Evolutionary conservation across 108 stramenopile species (phyloP), one percentile per base, ranked within the genome.

Genomic region (Pseudonitzschia pungens): DNA sequence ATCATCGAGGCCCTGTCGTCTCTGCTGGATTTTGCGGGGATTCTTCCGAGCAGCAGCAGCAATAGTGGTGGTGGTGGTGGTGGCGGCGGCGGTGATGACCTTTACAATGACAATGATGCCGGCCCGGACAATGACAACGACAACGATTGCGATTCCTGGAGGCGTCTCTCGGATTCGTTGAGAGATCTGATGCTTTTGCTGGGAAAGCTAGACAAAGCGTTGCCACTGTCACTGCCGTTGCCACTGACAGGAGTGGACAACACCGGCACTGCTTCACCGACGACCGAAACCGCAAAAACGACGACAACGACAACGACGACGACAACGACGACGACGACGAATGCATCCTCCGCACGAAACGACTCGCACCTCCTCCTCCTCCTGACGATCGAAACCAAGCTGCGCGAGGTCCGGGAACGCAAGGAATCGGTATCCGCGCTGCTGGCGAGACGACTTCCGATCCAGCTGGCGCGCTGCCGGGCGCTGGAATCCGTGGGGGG

Each of bases 321-420:
- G 33, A 18, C 45, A 48, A 4, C 14, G 45, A 48, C 3, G 1
- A 18, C 45, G 18, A 48, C 14, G 10, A 16, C 43, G 21, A 8
- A 21, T n/a, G 20, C 40, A 44, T 66, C n/a, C 21, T 9, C 36
- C 15, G 21, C 2, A 50, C 14, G 0, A 43, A 42, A 70, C 48
- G 21, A 45, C 4, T 43, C 58, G 56, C n/a, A n/a, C n/a, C n/a
- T n/a, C n/a, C n/a, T n/a, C n/a, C n/a, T n/a, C n/a, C 27, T 73
- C n/a, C 53, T 73, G 63, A 14, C 40, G 3, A 64, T 76, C 15
- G 75, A 76, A 53, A 27, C 73, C 24, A 44, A n/a, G 11, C n/a
- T 40, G 0, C 69, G 55, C 28, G 42, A 70, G 8, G 44, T 77
- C 42, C 70, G 68, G 11, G 59, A 48, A 20, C 44, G 63, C 20